These are phyloP conservation scores for Karstenula rhodostoma DNA, from an alignment of 2,329 filamentous ascomycete species.

Conservation along the genomic window DNA sequence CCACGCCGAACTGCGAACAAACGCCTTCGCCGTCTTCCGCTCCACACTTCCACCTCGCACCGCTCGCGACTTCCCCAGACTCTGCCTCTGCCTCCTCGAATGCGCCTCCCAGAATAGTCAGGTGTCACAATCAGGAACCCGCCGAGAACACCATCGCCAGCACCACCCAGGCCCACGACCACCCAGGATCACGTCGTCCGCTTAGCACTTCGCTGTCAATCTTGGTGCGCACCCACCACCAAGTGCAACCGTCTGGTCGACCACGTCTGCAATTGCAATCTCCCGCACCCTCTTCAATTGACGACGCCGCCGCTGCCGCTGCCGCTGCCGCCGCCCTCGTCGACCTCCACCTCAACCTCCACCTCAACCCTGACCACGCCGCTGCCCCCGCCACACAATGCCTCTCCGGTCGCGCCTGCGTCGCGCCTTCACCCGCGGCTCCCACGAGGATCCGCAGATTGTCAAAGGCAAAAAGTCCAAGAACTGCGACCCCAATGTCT, in stretches of 20 bases:
- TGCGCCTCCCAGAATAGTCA: background rate
- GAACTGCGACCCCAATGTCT: constrained; percentile 54
- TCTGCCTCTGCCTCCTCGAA: background rate
- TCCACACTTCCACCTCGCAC: background rate
- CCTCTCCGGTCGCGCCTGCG: constrained; percentile 56
- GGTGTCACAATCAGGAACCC: background rate
- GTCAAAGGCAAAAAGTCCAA: constrained; percentile 39
- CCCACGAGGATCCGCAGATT: constrained; percentile 33
- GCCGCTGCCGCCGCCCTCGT: no score
- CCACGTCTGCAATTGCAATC: constrained; percentile 10
- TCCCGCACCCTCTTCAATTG: constrained; percentile 9
- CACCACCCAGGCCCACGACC: constrained; percentile 2
- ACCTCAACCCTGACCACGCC: no score
- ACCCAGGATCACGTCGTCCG: background rate
- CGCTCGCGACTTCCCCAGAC: background rate
- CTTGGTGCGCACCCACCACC: constrained; percentile 10
- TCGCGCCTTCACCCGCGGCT: constrained; percentile 52
- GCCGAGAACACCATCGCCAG: constrained; percentile 8
- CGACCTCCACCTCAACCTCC: no score
- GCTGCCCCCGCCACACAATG: constrained; percentile 13
- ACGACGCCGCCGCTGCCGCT: background rate
- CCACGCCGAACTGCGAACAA: constrained; percentile 10
- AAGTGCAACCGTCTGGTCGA: background rate
- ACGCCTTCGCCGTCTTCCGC: background rate
- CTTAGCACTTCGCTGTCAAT: constrained; percentile 14